phyloP scores from a whole-genome alignment of 805 yeast species.

The Yarrowia keelungensis region DNA sequence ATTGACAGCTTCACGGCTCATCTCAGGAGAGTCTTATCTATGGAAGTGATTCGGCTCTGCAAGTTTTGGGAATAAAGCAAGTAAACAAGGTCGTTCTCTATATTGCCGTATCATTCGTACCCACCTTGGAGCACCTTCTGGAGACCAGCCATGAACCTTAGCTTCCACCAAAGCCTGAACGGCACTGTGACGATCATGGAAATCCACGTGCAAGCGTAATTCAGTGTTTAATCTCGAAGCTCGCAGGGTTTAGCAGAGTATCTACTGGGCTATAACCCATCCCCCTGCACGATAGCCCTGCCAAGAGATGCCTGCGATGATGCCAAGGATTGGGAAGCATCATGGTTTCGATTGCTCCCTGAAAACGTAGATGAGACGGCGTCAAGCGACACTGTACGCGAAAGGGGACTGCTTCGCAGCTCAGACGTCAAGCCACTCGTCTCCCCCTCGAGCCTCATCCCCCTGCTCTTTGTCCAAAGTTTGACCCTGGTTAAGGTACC shows the following conservation, averaged over 20 bases:
- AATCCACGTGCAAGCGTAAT: conserved; percentile 3
- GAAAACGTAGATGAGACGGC: no score
- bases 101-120: background rate
- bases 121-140: background rate
- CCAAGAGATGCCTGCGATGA: background rate
- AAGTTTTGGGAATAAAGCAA: no score
- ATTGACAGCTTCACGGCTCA: no score
- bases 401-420: background rate
- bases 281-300: conserved; percentile 1
- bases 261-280: background rate
- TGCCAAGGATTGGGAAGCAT: background rate
- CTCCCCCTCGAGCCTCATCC: background rate
- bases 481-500: conserved; percentile 11
- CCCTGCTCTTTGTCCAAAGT: background rate
- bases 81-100: no score
- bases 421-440: background rate
- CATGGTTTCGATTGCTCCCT: no score
- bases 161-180: conserved; percentile 3
- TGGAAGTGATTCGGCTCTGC: no score
- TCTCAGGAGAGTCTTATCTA: no score
- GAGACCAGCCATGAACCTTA: background rate
- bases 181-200: conserved; percentile 2
- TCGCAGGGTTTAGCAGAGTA: background rate
- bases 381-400: no score
- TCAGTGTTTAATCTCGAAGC: conserved; percentile 10